Percentiles rank a stretch among this genome's conserved stretches.
phyloP scores from a whole-genome alignment of 495 filamentous ascomycete species.

The Ramalina intermedia region DNA sequence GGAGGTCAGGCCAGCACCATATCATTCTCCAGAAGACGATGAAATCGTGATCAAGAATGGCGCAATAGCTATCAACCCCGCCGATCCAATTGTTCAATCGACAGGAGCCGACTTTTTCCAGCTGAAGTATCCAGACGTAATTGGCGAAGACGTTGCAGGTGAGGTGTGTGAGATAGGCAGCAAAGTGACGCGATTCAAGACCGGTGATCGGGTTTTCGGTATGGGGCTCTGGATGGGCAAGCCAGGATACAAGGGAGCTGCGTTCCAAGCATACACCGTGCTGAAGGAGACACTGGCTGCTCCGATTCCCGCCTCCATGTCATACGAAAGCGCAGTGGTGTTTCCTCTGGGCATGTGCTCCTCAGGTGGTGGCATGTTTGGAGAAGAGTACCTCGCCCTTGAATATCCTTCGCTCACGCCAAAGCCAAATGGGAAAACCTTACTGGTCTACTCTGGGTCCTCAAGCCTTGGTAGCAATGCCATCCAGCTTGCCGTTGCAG shows the following conservation, averaged over 20 bases:
- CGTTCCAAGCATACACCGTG: slow-evolving; percentile 36
- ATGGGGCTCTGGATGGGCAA: slow-evolving; percentile 3
- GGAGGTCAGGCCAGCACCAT: slow-evolving; percentile 21
- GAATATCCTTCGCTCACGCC: slow-evolving; percentile 17
- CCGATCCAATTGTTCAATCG: slow-evolving; percentile 33
- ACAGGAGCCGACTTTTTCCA: slow-evolving; percentile 14
- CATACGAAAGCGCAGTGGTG: slow-evolving; percentile 32
- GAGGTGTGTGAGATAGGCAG: slow-evolving; percentile 33
- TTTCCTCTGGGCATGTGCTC: slow-evolving; percentile 41
- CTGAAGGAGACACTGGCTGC: slow-evolving; percentile 22
- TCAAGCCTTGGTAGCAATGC: slow-evolving; percentile 43
- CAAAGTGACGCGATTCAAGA: slow-evolving; percentile 28
- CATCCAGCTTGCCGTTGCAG: slow-evolving; percentile 44
- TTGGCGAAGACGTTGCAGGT: slow-evolving; percentile 42
- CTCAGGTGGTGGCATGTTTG: slow-evolving; percentile 36
- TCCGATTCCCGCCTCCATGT: slow-evolving; percentile 30
- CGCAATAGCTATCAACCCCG: slow-evolving; percentile 32
- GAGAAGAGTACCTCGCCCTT: slow-evolving; percentile 23
- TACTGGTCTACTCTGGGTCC: slow-evolving; percentile 49
- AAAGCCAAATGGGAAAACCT: slow-evolving; percentile 21
- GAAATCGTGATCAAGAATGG: slow-evolving; percentile 27
- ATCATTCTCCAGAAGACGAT: slow-evolving; percentile 16
- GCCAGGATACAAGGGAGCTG: slow-evolving; percentile 16
- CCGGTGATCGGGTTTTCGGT: slow-evolving; percentile 20
- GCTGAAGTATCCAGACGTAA: slow-evolving; percentile 30